These are phyloP conservation scores for Gossypium ekmanianum DNA, from an alignment of 345 rosid genomes.

Conservation along the genomic window DNA sequence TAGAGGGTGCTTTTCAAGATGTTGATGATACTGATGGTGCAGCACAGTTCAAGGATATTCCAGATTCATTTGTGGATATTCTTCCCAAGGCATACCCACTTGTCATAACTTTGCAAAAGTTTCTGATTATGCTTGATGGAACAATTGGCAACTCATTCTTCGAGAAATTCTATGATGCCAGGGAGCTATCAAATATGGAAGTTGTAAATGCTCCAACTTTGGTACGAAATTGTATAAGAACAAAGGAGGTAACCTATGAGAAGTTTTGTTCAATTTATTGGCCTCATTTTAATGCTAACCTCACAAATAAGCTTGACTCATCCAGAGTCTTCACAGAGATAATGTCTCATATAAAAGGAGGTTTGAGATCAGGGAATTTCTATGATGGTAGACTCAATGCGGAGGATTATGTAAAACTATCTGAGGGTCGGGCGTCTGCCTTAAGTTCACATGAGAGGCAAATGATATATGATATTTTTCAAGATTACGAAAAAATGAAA, in stretches of 20 bases:
- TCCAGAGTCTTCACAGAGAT: slow-evolving; percentile 53
- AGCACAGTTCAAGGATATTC: slow-evolving; percentile 38
- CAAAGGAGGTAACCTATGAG: slow-evolving; percentile 43
- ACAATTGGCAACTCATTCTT: slow-evolving; percentile 46
- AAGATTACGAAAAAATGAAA: slow-evolving; percentile 45
- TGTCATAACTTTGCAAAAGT: slow-evolving; percentile 48
- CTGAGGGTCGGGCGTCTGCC: slow-evolving; percentile 35
- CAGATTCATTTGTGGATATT: slow-evolving; percentile 38
- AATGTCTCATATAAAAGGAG: slow-evolving; percentile 47
- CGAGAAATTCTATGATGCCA: slow-evolving; percentile 33
- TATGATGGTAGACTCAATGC: slow-evolving; percentile 31
- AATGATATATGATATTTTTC: slow-evolving; percentile 37
- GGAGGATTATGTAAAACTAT: slow-evolving; percentile 32
- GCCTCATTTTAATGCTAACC: slow-evolving; percentile 41
- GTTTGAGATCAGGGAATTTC: slow-evolving; percentile 25
- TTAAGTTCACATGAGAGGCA: slow-evolving; percentile 28
- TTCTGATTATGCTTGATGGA: slow-evolving; percentile 61
- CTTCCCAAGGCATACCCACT: slow-evolving; percentile 34
- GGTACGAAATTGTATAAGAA: slow-evolving; percentile 32
- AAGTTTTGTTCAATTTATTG: slow-evolving; percentile 45
- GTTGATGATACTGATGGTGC: slow-evolving; percentile 30
- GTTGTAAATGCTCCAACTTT: slow-evolving; percentile 22
- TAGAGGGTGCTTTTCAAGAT: slow-evolving; percentile 19
- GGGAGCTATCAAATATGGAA: slow-evolving; percentile 21
- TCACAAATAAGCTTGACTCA: slow-evolving; percentile 38